These are phyloP conservation scores for Scheffersomyces amazonensis DNA, from an alignment of 805 yeast species.

Conservation along the genomic window DNA sequence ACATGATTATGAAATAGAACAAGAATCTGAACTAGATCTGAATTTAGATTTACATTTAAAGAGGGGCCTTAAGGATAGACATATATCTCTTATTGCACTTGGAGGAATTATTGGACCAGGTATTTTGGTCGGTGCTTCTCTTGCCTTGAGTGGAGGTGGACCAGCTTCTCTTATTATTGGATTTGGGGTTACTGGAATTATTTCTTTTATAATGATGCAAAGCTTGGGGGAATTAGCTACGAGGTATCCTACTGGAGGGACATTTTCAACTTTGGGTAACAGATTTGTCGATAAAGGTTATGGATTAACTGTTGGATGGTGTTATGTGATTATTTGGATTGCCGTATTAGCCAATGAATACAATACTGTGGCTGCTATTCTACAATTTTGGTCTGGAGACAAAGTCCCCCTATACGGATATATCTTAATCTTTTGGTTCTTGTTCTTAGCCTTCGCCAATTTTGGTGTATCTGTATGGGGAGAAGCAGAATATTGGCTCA, in stretches of 20 bases:
- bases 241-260: slow-evolving; percentile 48
- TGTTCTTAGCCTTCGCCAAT: slow-evolving; percentile 47
- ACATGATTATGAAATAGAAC: no score
- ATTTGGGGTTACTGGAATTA: slow-evolving; percentile 49
- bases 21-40: no score
- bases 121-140: slow-evolving; percentile 50
- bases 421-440: slow-evolving; percentile 50
- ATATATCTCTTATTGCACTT: slow-evolving; percentile 48
- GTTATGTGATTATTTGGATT: slow-evolving; percentile 54
- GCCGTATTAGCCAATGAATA: slow-evolving; percentile 56
- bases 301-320: slow-evolving; percentile 56
- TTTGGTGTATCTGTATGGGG: slow-evolving; percentile 55
- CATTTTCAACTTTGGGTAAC: slow-evolving; percentile 51
- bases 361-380: slow-evolving; percentile 48
- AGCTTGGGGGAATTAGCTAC: slow-evolving; percentile 57
- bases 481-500: slow-evolving; percentile 54
- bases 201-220: slow-evolving; percentile 43
- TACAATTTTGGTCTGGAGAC: slow-evolving; percentile 46
- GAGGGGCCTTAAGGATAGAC: slow-evolving; percentile 48
- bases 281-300: slow-evolving; percentile 52
- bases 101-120: slow-evolving; percentile 66
- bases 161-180: slow-evolving; percentile 54
- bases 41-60: slow-evolving; percentile 23
- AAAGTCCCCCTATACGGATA: slow-evolving; percentile 55
- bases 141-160: slow-evolving; percentile 42